Evolutionary conservation across 805 yeast genomes (phyloP).

Genomic region (Starmera caribaea): DNA sequence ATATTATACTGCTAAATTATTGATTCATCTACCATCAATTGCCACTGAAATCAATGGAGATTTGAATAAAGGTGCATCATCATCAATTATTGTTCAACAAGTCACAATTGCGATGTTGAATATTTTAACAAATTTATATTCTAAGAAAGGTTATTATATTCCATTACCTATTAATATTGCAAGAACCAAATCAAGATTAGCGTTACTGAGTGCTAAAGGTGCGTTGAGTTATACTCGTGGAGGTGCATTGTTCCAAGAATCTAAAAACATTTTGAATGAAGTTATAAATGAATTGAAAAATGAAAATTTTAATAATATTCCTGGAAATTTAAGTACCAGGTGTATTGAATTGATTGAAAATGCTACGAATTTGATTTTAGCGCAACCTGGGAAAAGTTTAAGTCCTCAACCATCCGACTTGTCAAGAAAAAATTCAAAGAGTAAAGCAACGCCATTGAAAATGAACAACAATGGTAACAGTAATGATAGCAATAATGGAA

Average conservation of each 20-base stretch:
- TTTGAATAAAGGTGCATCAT: slow-evolving; percentile 33
- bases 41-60: slow-evolving; percentile 25
- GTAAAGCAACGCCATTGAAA: no score
- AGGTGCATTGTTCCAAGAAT: slow-evolving; percentile 69
- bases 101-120: slow-evolving; percentile 52
- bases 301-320: slow-evolving; percentile 42
- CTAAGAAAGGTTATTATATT: slow-evolving; percentile 33
- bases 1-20: slow-evolving; percentile 52
- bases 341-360: slow-evolving; percentile 48
- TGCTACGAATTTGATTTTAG: slow-evolving; percentile 51
- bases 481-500: neutral
- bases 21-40: slow-evolving; percentile 57
- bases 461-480: no score
- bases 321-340: slow-evolving; percentile 52
- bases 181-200: slow-evolving; percentile 52
- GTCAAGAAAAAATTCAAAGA: no score
- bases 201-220: slow-evolving; percentile 62
- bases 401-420: no score
- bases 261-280: slow-evolving; percentile 44
- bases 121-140: slow-evolving; percentile 32
- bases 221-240: slow-evolving; percentile 76
- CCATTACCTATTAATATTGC: slow-evolving; percentile 59
- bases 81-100: slow-evolving; percentile 61
- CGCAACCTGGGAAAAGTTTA: slow-evolving; percentile 29
- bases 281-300: slow-evolving; percentile 39